These are phyloP conservation scores for Pyrenophora tritici-repentis DNA, from an alignment of 2,329 filamentous ascomycete genomes.

Conservation along the genomic window DNA sequence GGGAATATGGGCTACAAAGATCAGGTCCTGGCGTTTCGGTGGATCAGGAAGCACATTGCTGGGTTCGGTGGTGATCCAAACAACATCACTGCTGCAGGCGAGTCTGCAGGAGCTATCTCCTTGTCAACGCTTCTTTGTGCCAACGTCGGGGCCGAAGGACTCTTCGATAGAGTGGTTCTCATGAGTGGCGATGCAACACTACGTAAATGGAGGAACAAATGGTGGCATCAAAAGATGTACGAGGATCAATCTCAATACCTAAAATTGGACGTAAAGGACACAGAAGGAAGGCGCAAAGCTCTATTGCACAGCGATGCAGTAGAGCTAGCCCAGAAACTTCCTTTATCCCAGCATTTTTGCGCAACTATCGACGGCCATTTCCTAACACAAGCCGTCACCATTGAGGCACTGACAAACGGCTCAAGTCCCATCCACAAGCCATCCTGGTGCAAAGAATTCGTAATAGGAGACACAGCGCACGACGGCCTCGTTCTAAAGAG, in stretches of 20 bases:
- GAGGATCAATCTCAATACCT: constrained; percentile 28
- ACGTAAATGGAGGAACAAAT: constrained; percentile 30
- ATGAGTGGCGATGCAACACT: constrained; percentile 40
- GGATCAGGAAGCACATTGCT: constrained; percentile 47
- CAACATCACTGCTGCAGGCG: constrained; percentile 50
- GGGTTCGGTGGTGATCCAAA: constrained; percentile 49
- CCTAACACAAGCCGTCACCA: constrained; percentile 23
- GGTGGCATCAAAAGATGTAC: constrained; percentile 37
- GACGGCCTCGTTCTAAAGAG: constrained; percentile 45
- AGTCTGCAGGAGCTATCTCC: constrained; percentile 53
- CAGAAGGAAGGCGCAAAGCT: constrained; percentile 14
- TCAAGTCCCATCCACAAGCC: constrained; percentile 41
- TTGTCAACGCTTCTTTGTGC: constrained; percentile 36
- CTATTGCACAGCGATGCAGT: constrained; percentile 26
- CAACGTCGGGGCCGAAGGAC: constrained; percentile 24
- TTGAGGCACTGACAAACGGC: constrained; percentile 23
- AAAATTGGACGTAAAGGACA: constrained; percentile 17
- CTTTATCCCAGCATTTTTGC: constrained; percentile 34
- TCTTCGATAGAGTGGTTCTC: constrained; percentile 37
- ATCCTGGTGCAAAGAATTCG: constrained; percentile 52
- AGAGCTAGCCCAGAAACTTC: constrained; percentile 27
- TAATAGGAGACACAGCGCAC: constrained; percentile 55
- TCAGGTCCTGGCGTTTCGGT: constrained; percentile 44
- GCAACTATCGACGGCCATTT: constrained; percentile 32
- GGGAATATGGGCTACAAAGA: constrained; percentile 45